A percentile compares a stretch with the other conserved stretches of the same genome.
phyloP scores from a whole-genome alignment of 2,329 filamentous ascomycete species.

The Samsoniella hepiali region DNA sequence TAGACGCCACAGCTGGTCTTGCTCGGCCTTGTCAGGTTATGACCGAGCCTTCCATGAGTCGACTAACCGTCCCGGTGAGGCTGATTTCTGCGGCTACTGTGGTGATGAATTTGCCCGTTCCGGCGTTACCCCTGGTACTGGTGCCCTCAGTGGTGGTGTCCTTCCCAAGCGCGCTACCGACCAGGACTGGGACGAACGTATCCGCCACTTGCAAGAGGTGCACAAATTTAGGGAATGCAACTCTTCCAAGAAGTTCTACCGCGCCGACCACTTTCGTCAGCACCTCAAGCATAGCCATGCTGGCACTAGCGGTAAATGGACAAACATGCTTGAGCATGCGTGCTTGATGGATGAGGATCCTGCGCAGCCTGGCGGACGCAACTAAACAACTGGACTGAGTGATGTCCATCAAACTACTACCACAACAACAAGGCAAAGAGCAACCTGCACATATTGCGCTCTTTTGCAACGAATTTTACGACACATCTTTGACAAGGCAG shows the following conservation, averaged over 20 bases:
- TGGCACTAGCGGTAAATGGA: conserved; percentile 97
- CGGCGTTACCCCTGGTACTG: conserved; percentile 38
- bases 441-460: conserved; percentile 10
- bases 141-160: conserved; percentile 34
- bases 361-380: not conserved
- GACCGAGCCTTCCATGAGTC: conserved; percentile 86
- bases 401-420: not conserved
- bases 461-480: conserved; percentile 16
- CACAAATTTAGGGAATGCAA: conserved; percentile 99
- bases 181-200: conserved; percentile 82
- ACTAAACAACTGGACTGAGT: not conserved
- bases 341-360: conserved; percentile 90
- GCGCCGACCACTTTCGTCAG: conserved; percentile 96
- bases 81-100: conserved; percentile 90
- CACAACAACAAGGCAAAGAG: not conserved
- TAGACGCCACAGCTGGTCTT: conserved; percentile 93
- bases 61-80: conserved; percentile 59
- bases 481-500: conserved; percentile 15
- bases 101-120: conserved; percentile 76
- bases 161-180: conserved; percentile 58
- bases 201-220: conserved; percentile 81
- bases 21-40: conserved; percentile 75
- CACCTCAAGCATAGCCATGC: conserved; percentile 97
- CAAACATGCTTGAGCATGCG: conserved; percentile 93
- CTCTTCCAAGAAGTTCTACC: conserved; percentile 95